Percentiles rank a stretch among this genome's conserved stretches.
phyloP scores from a whole-genome alignment of 1,284 basidiomycete genomes.

The Apiotrichum veenhuisii region DNA sequence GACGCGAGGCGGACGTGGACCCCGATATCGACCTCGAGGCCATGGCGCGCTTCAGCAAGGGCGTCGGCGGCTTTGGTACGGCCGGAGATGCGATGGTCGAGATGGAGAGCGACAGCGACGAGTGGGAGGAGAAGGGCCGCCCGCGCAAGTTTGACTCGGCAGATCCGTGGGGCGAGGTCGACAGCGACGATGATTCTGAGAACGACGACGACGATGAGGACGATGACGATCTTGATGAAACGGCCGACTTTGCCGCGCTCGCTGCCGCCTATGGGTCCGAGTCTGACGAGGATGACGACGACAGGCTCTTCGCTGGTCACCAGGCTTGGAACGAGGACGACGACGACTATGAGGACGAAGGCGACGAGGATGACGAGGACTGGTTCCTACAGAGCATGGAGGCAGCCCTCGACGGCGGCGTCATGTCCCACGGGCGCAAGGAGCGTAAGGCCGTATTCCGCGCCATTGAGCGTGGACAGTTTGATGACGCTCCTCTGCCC shows the following conservation, averaged over 20 bases:
- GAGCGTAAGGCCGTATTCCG: slow-evolving; percentile 61
- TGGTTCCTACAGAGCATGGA: slow-evolving; percentile 34
- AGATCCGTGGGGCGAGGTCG: slow-evolving; percentile 10
- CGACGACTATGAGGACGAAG: slow-evolving; percentile 18
- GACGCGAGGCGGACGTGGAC: slow-evolving; percentile 22
- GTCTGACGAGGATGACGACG: slow-evolving; percentile 17
- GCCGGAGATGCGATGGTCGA: slow-evolving; percentile 13
- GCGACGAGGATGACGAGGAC: slow-evolving; percentile 18
- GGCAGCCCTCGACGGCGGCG: slow-evolving; percentile 56
- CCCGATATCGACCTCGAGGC: slow-evolving; percentile 28
- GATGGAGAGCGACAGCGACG: slow-evolving; percentile 18
- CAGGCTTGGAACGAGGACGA: slow-evolving; percentile 17
- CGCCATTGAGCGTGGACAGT: slow-evolving; percentile 61
- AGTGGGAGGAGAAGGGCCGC: slow-evolving; percentile 15
- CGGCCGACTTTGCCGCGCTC: slow-evolving; percentile 14
- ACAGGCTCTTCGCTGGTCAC: slow-evolving; percentile 9
- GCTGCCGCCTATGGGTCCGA: slow-evolving; percentile 17
- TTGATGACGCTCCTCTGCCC: slow-evolving; percentile 53
- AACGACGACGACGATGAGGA: slow-evolving; percentile 10
- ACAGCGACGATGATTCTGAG: slow-evolving; percentile 8
- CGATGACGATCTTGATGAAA: slow-evolving; percentile 1
- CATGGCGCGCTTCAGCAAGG: slow-evolving; percentile 27
- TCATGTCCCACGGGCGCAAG: slow-evolving; percentile 53
- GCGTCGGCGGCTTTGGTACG: slow-evolving; percentile 16
- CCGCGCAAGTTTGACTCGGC: slow-evolving; percentile 2